These are phyloP conservation scores for Epichloe baconii DNA, from an alignment of 2,329 filamentous ascomycete species.

Conservation along the genomic window DNA sequence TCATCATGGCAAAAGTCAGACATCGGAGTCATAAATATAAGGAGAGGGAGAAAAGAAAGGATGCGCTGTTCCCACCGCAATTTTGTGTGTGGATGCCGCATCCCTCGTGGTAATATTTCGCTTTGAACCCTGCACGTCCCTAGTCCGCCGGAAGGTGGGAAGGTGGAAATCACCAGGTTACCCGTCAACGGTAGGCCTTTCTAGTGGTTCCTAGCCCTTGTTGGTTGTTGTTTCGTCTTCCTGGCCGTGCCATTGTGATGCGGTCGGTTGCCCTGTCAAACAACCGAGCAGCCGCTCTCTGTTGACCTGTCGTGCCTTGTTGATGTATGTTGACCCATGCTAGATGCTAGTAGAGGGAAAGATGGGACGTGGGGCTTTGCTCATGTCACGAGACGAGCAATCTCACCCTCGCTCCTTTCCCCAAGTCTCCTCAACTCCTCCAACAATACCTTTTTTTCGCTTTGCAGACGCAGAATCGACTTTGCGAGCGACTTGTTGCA, in stretches of 20 bases:
- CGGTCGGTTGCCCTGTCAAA: constrained; percentile 1
- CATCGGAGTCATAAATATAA: too few relatives aligned
- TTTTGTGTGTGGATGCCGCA: constrained; percentile 1
- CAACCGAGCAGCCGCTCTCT: neutral
- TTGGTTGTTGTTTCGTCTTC: too few relatives aligned
- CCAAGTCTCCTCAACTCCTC: neutral
- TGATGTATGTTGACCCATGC: neutral
- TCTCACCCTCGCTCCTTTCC: neutral
- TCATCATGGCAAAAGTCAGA: too few relatives aligned
- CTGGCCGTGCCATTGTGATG: neutral
- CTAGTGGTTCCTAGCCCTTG: too few relatives aligned
- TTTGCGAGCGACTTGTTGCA: neutral
- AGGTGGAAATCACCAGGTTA: neutral
- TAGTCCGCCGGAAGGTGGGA: neutral
- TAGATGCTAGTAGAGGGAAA: neutral
- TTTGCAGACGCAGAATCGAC: neutral
- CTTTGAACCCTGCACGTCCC: neutral
- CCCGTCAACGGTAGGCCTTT: too few relatives aligned
- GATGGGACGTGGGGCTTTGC: neutral
- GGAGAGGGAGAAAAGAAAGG: neutral
- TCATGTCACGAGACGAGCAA: constrained; percentile 1
- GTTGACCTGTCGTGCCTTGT: neutral
- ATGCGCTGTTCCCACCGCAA: neutral
- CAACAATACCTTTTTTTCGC: neutral
- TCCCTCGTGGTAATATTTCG: constrained; percentile 9